These are phyloP conservation scores for Coemansia sp. DNA, from an alignment of 192 early-diverging fungal genomes.

Conservation along the genomic window DNA sequence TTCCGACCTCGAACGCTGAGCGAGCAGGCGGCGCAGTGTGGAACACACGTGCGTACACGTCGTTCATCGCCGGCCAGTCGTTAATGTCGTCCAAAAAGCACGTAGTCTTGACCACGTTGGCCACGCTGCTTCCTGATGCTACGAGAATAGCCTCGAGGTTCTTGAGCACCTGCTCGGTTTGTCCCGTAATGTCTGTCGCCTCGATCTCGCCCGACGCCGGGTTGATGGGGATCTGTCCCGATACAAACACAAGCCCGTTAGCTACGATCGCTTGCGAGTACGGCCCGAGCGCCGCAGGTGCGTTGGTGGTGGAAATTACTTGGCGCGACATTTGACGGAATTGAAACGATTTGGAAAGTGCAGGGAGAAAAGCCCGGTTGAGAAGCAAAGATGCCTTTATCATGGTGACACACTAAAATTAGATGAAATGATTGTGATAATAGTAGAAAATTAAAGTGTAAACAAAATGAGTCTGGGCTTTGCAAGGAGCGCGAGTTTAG, in stretches of 20 bases:
- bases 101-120: conserved; percentile 93
- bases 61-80: conserved; percentile 90
- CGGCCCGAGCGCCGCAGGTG: conserved; percentile 73
- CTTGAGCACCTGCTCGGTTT: conserved; percentile 74
- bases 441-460: no score
- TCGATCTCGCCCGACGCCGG: conserved; percentile 77
- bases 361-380: background rate
- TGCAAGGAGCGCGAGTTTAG: no score
- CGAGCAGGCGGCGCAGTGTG: conserved; percentile 67
- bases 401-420: background rate
- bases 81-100: conserved; percentile 92
- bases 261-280: conserved; percentile 82
- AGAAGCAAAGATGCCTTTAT: conserved; percentile 2
- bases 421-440: background rate
- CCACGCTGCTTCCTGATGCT: conserved; percentile 73
- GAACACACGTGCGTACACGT: conserved; percentile 80
- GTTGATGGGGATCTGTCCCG: conserved; percentile 73
- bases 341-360: background rate
- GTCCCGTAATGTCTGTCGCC: conserved; percentile 65
- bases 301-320: conserved; percentile 59
- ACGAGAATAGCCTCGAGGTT: conserved; percentile 86
- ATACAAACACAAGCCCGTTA: conserved; percentile 82
- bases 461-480: no score
- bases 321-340: conserved; percentile 46
- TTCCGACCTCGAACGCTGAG: conserved; percentile 84